Base-by-base conservation (phyloP, 2,329 filamentous ascomycete genomes). In the Phialophora expanda region DNA sequence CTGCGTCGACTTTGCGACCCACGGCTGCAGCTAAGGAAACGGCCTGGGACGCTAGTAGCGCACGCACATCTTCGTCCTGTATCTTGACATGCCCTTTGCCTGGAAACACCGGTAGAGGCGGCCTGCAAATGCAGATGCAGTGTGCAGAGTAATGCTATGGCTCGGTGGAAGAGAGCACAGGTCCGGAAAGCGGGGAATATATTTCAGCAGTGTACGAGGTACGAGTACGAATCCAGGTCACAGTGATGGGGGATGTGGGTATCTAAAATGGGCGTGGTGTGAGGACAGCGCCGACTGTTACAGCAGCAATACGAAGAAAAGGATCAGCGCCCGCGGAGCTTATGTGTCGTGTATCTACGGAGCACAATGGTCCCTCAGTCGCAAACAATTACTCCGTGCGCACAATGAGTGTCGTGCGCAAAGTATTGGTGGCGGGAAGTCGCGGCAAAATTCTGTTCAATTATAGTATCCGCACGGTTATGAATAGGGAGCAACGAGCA, bases 1-100 rank as follows among this genome's bases (percentile, higher is more conserved):
- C 55, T 44, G 61, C 64, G 51, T 64, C 59, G 65, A 34, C 34
- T 56, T 56, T 53, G 38, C 53, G 30, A 51, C 66, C 24, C 66
- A 68, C 53, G n/a, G 61, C 59, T 67, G 67, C 67, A 57, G 65
- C 67, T 69, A 69, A 64, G 24, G 46, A 64, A 50, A 28, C 64
- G 63, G 62, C 56, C 24, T 56, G 11, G 24, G 28, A 63, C 22
- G 50, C 67, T 69, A 69, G 66, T 63, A 48, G 61, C 67, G 62
- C 60, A 58, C 50, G 59, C 60, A 56, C 65, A 58, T 46, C 41
- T 55, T 63, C 24, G 46, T 38, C 20, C 12, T 55, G 17, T 44
- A 57, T 46, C 38, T 41, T 38, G 32, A 38, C n/a, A 11, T 56
- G 53, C 24, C 14, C 53, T 14, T 34, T 5, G n/a, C 20, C 53